These are phyloP conservation scores for Beauveria brongniartii DNA, from an alignment of 2,329 filamentous ascomycete species.

Conservation along the genomic window DNA sequence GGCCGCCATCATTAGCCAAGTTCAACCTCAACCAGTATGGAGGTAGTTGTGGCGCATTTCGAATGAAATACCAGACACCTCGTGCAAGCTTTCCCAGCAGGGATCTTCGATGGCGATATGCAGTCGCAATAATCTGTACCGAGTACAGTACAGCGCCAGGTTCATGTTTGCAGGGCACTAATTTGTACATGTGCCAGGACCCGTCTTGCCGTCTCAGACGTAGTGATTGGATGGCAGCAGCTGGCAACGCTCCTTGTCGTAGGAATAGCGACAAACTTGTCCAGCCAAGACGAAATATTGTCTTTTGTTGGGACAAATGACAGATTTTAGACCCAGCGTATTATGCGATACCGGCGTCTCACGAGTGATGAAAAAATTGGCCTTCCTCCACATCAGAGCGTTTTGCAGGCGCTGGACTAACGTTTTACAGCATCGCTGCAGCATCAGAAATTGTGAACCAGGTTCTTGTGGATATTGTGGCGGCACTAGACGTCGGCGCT, in stretches of 20 bases:
- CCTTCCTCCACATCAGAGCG: neutral
- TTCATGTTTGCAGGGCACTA: neutral
- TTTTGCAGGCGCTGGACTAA: conserved; percentile 8
- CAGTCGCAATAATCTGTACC: neutral
- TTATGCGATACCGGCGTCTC: conserved; percentile 4
- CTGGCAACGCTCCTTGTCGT: neutral
- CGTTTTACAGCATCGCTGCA: conserved; percentile 9
- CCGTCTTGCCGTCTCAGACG: neutral
- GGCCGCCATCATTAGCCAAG: neutral
- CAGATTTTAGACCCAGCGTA: conserved; percentile 1
- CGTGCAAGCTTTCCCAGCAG: neutral
- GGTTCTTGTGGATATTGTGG: conserved; percentile 2
- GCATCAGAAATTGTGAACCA: neutral
- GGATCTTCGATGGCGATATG: conserved; percentile 1
- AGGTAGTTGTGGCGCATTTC: neutral
- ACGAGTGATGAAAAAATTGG: neutral
- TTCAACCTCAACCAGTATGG: neutral
- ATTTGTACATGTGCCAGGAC: neutral
- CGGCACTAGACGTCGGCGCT: neutral
- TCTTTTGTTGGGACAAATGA: conserved; percentile 4
- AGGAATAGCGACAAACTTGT: neutral
- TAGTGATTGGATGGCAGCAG: too few relatives aligned
- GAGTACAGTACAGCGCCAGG: neutral
- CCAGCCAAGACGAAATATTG: neutral
- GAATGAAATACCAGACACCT: neutral